phyloP scores from a whole-genome alignment of 2,329 filamentous ascomycete genomes.

The Tolypocladium guangdongense region DNA sequence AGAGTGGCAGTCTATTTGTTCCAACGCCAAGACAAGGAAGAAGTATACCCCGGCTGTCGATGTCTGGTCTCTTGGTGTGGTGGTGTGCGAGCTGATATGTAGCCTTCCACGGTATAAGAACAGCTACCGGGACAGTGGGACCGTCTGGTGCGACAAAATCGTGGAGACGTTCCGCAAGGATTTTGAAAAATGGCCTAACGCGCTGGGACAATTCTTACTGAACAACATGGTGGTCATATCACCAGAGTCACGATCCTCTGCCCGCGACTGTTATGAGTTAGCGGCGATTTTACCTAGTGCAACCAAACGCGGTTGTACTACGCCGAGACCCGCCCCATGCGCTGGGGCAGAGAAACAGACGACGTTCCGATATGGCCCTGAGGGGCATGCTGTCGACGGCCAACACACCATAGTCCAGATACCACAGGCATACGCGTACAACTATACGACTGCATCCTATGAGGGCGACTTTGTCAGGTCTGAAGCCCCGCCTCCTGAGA shows the following conservation, averaged over 20 bases:
- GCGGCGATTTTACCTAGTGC: neutral
- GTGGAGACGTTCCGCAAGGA: neutral
- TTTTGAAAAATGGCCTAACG: neutral
- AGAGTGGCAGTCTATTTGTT: neutral
- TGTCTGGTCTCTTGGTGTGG: too few species aligned
- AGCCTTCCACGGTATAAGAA: slow-evolving; percentile 2
- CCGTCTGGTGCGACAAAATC: neutral
- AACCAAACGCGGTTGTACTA: neutral
- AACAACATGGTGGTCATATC: neutral
- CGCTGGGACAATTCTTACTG: neutral
- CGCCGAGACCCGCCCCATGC: neutral
- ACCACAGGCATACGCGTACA: neutral
- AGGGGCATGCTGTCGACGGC: neutral
- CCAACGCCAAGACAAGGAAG: neutral
- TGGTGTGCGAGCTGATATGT: neutral
- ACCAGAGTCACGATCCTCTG: neutral
- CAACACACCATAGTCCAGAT: neutral
- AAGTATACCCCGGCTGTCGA: neutral
- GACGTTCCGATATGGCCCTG: neutral
- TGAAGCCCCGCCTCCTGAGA: neutral
- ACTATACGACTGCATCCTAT: neutral
- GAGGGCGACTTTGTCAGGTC: neutral
- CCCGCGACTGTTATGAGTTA: neutral
- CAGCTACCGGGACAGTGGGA: neutral
- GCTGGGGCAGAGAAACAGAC: neutral